phyloP scores from a whole-genome alignment of 768 basidiomycete species.

The Tephrocybe sp. region DNA sequence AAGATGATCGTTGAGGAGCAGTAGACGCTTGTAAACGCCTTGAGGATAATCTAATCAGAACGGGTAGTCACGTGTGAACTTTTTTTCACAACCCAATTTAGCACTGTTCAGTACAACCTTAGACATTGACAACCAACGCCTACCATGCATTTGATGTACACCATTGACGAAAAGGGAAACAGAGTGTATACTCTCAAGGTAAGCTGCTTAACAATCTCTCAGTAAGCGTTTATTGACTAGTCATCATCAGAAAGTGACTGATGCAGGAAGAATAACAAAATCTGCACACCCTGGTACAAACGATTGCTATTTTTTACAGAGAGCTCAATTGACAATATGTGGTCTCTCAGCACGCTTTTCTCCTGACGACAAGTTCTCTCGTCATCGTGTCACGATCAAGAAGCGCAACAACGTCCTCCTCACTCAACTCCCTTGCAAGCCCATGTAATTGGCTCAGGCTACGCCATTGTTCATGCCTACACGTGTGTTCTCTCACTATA shows the following conservation, averaged over 20 bases:
- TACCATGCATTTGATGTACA: constrained; percentile 98
- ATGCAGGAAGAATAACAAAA: constrained; percentile 82
- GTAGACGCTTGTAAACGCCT: no score
- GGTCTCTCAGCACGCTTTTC: constrained; percentile 87
- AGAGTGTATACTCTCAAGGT: constrained; percentile 95
- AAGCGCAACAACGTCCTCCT: constrained; percentile 87
- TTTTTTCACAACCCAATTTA: constrained; percentile 1
- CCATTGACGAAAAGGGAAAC: constrained; percentile 70
- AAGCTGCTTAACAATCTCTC: constrained; percentile 15
- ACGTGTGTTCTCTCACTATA: background rate
- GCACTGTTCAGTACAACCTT: no score
- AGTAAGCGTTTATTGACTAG: background rate
- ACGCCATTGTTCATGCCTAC: background rate
- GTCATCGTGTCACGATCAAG: constrained; percentile 97
- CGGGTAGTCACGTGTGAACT: constrained; percentile 9
- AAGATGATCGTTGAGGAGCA: no score
- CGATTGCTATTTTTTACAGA: background rate
- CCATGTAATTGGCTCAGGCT: constrained; percentile 53
- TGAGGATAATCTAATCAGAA: no score
- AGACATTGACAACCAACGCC: no score
- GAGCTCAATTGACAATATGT: constrained; percentile 2
- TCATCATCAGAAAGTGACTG: constrained; percentile 73
- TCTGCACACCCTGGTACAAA: constrained; percentile 93
- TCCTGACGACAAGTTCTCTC: constrained; percentile 98
- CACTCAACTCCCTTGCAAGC: constrained; percentile 88